phyloP scores from a whole-genome alignment of 108 stramenopile species.

The Nitzschia inconspicua region DNA sequence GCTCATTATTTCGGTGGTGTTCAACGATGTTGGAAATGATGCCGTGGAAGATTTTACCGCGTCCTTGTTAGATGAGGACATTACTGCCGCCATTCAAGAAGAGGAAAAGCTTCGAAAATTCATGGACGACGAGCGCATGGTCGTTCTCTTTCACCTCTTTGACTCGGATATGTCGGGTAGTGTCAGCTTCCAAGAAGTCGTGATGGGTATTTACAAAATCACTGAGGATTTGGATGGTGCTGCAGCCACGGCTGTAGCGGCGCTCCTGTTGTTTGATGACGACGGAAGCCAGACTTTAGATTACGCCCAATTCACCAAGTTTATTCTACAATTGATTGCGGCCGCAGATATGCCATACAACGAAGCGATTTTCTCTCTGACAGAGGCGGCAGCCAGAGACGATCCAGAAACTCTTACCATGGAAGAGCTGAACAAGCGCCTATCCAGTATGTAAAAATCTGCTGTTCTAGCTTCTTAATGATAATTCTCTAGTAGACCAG shows the following conservation, averaged over 20 bases:
- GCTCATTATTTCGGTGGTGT: constrained; percentile 18
- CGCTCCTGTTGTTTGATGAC: constrained; percentile 21
- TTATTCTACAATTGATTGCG: constrained; percentile 14
- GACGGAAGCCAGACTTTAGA: constrained; percentile 6
- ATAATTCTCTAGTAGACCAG: no score
- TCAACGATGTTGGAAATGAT: neutral
- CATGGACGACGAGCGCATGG: constrained; percentile 20
- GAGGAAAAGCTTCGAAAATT: neutral
- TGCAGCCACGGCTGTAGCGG: neutral
- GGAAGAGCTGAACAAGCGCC: no score
- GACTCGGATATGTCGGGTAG: constrained; percentile 11
- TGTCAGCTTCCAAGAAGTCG: constrained; percentile 23
- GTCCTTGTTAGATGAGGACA: neutral
- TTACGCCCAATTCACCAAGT: constrained; percentile 18
- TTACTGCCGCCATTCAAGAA: neutral
- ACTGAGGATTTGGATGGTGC: constrained; percentile 20
- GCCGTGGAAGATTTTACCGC: neutral
- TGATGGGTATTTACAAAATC: constrained; percentile 24
- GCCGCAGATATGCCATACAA: neutral
- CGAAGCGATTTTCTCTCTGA: neutral
- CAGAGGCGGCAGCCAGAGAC: neutral
- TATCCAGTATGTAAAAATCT: no score
- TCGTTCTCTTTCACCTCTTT: constrained; percentile 20
- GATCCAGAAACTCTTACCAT: neutral
- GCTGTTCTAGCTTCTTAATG: no score